Conservation (phyloP, 1,139 yeast genomes). For the Spathaspora sp. region DNA sequence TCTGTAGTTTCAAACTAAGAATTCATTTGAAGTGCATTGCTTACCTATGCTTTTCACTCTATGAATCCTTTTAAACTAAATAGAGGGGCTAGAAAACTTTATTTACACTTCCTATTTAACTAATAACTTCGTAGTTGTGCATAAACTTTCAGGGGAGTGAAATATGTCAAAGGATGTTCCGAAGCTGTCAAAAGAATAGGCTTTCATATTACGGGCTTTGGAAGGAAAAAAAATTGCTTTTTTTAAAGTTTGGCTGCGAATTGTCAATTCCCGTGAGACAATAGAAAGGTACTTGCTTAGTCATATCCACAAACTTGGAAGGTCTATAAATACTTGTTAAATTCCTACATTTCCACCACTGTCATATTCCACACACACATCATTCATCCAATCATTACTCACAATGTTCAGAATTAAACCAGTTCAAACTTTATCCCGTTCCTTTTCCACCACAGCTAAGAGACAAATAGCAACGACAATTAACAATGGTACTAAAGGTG, state of each 20-base stretch:
- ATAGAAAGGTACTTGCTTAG: background rate
- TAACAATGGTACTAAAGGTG: constrained; percentile 9
- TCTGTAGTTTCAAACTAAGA: too few relatives aligned
- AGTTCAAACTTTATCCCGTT: constrained; percentile 4
- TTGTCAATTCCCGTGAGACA: background rate
- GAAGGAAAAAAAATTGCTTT: background rate
- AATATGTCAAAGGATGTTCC: background rate
- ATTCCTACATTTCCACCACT: background rate
- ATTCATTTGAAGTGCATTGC: too few relatives aligned
- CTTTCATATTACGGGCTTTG: background rate
- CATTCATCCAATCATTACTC: background rate
- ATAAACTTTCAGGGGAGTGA: background rate
- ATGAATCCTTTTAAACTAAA: too few relatives aligned
- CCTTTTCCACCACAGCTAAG: constrained; percentile 5
- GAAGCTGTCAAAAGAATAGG: background rate
- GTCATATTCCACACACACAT: background rate
- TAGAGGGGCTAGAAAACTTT: too few relatives aligned
- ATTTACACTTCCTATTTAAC: background rate
- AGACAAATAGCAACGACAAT: constrained; percentile 6
- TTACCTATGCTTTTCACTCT: too few relatives aligned
- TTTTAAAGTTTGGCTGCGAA: background rate
- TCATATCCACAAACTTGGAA: too few relatives aligned
- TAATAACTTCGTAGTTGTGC: background rate
- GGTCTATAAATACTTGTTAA: background rate
- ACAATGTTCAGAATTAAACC: constrained; percentile 5